Conservation (phyloP, 805 yeast genomes). For the Candida koratica region DNA sequence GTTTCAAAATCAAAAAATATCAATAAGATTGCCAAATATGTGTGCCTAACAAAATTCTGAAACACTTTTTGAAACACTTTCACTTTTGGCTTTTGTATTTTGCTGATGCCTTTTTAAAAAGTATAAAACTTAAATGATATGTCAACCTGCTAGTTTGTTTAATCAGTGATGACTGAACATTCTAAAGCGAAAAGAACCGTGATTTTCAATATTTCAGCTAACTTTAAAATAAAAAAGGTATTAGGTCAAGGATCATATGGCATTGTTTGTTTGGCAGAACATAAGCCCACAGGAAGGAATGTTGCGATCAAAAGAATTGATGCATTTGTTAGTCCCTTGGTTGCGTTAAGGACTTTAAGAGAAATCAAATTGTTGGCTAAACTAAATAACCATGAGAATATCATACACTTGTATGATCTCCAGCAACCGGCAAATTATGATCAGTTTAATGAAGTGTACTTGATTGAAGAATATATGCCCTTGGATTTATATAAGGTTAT, state of each 20-base stretch:
- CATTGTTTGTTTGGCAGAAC: slow-evolving; percentile 66
- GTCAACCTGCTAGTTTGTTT: too few relatives aligned
- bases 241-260: slow-evolving; percentile 86
- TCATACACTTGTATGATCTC: slow-evolving; percentile 60
- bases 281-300: slow-evolving; percentile 52
- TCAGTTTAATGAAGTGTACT: slow-evolving; percentile 65
- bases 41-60: neutral
- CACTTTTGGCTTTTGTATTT: too few relatives aligned
- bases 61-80: slow-evolving; percentile 2
- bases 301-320: slow-evolving; percentile 79
- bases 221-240: slow-evolving; percentile 55
- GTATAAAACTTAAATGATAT: neutral
- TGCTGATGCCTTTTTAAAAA: too few relatives aligned
- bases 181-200: slow-evolving; percentile 5
- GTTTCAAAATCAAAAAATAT: slow-evolving; percentile 6
- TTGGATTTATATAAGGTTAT: slow-evolving; percentile 66
- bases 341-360: slow-evolving; percentile 66
- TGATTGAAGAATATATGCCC: slow-evolving; percentile 77
- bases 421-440: slow-evolving; percentile 59
- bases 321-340: slow-evolving; percentile 62
- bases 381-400: slow-evolving; percentile 66
- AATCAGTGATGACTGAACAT: neutral
- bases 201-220: slow-evolving; percentile 42
- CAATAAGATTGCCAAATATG: neutral
- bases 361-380: slow-evolving; percentile 64